Conservation (phyloP, 1,284 basidiomycete genomes). For the Pseudozyma tsukubaensis region DNA sequence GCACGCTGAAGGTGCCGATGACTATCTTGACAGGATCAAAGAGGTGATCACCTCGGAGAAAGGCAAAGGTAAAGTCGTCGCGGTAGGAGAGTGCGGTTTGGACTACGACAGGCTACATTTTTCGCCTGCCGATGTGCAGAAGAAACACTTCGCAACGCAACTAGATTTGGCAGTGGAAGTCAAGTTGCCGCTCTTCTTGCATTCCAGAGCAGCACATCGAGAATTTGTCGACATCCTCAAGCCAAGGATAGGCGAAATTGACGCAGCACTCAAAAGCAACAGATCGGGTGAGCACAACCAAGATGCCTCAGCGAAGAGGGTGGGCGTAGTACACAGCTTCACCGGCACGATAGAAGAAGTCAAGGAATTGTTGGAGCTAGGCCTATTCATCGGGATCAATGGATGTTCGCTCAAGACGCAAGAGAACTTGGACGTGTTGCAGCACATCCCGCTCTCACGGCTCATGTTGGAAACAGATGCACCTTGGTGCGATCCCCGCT, state of each 20-base stretch:
- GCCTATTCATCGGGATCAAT: slow-evolving; percentile 76
- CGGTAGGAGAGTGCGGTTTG: slow-evolving; percentile 86
- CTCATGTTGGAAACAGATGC: slow-evolving; percentile 80
- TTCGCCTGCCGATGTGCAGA: slow-evolving; percentile 76
- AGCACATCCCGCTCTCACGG: slow-evolving; percentile 75
- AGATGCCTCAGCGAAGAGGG: slow-evolving; percentile 20
- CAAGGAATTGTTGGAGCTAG: slow-evolving; percentile 74
- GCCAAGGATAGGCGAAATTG: slow-evolving; percentile 34
- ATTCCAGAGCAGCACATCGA: slow-evolving; percentile 76
- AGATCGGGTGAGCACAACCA: slow-evolving; percentile 7
- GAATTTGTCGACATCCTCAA: slow-evolving; percentile 79
- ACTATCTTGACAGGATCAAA: slow-evolving; percentile 75
- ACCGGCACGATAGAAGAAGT: slow-evolving; percentile 80
- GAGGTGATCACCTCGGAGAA: slow-evolving; percentile 18
- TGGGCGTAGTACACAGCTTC: slow-evolving; percentile 83
- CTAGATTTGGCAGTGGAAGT: slow-evolving; percentile 79
- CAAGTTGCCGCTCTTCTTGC: slow-evolving; percentile 83
- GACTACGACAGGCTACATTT: slow-evolving; percentile 88
- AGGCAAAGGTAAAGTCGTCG: slow-evolving; percentile 70
- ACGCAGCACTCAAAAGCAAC: slow-evolving; percentile 1
- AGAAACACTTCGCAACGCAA: slow-evolving; percentile 79
- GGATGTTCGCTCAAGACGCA: slow-evolving; percentile 86
- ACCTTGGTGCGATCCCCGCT: slow-evolving; percentile 81
- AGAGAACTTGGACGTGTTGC: slow-evolving; percentile 77
- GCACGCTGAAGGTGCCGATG: slow-evolving; percentile 73